These are phyloP conservation scores for Aspergillus nanangensis DNA, from an alignment of 495 filamentous ascomycete species.

Conservation along the genomic window DNA sequence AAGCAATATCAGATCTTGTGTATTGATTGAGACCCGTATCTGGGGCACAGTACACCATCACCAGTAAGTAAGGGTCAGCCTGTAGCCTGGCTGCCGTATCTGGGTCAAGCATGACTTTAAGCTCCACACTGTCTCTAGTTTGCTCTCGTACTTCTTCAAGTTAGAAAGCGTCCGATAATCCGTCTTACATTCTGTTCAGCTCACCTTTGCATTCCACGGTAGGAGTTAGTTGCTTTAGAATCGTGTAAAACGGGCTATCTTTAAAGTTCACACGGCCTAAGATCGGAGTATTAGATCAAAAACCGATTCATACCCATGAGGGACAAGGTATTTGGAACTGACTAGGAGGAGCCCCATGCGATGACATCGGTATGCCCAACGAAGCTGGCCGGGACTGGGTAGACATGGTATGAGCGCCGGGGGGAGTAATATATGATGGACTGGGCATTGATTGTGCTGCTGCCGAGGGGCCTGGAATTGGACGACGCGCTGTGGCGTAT, in stretches of 20 bases:
- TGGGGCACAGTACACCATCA: conserved; percentile 80
- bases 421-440: conserved; percentile 24
- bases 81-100: conserved; percentile 45
- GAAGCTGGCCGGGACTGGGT: conserved; percentile 26
- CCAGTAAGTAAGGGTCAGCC: conserved; percentile 49
- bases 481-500: conserved; percentile 21
- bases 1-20: conserved; percentile 69
- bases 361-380: conserved; percentile 24
- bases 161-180: no score
- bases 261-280: conserved; percentile 56
- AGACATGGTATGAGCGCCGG: conserved; percentile 16
- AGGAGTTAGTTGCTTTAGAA: conserved; percentile 56
- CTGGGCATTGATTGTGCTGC: conserved; percentile 18
- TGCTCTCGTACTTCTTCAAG: conserved; percentile 40
- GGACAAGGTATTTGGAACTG: conserved; percentile 8
- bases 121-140: conserved; percentile 47
- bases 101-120: conserved; percentile 49
- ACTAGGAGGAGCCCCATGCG: conserved; percentile 33
- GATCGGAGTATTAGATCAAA: conserved; percentile 17
- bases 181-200: no score
- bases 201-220: conserved; percentile 64
- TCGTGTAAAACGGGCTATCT: conserved; percentile 71
- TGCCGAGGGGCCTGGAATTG: conserved; percentile 20
- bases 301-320: background rate
- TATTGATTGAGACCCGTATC: conserved; percentile 49